Conservation (phyloP, 768 basidiomycete species). For the Mycena venus region DNA sequence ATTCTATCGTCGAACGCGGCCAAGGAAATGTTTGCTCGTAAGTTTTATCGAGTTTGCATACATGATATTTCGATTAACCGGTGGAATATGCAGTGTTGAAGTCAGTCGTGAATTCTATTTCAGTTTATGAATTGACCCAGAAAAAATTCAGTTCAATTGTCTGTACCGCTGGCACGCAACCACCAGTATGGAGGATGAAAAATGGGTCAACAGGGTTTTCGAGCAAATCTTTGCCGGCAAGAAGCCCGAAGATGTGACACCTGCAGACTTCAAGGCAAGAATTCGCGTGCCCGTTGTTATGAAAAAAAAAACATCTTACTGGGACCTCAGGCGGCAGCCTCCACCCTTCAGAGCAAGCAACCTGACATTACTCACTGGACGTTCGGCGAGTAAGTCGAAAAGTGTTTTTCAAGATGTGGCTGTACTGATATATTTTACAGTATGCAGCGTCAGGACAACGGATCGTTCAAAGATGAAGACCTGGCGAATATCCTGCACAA, state of each 20-base stretch:
- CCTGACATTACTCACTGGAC: constrained; percentile 74
- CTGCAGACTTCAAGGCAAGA: constrained; percentile 29
- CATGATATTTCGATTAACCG: not conserved
- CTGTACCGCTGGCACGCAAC: constrained; percentile 91
- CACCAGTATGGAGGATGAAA: constrained; percentile 77
- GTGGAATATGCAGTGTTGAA: constrained; percentile 75
- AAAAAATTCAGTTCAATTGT: constrained; percentile 76
- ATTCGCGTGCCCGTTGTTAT: not conserved
- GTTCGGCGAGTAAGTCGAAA: constrained; percentile 65
- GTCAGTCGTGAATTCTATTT: constrained; percentile 48
- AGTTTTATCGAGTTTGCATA: not conserved
- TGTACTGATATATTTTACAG: constrained; percentile 48
- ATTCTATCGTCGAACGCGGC: constrained; percentile 80
- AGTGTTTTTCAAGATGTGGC: not conserved
- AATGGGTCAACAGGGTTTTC: constrained; percentile 72
- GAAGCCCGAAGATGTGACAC: constrained; percentile 59
- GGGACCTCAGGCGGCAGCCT: constrained; percentile 67
- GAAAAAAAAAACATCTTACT: not conserved
- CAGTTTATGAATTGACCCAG: not conserved
- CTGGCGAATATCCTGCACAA: constrained; percentile 76
- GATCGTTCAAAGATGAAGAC: constrained; percentile 76
- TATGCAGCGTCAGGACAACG: constrained; percentile 70
- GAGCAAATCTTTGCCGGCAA: constrained; percentile 66
- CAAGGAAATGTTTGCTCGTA: constrained; percentile 70
- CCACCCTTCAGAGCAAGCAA: constrained; percentile 53